Evolutionary conservation across 2,329 filamentous ascomycete genomes (phyloP).

Genomic region (Cercospora sp.): DNA sequence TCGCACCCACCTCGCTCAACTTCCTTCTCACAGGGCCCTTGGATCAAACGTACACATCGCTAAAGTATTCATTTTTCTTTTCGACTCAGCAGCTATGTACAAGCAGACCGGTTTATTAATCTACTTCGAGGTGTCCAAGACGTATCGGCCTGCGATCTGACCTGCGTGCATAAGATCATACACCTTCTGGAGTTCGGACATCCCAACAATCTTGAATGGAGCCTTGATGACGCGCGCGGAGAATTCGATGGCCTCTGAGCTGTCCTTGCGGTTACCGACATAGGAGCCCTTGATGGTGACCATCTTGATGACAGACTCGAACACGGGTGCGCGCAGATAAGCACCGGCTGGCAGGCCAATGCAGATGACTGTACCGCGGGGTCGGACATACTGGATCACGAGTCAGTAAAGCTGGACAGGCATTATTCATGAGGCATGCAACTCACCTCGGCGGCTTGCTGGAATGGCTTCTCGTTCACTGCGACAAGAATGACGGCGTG

Average conservation of each 20-base stretch:
- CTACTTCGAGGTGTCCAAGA: slow-evolving; percentile 71
- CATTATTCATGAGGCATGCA: background rate
- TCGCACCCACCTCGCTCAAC: background rate
- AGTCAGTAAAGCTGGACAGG: slow-evolving; percentile 11
- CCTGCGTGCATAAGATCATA: slow-evolving; percentile 69
- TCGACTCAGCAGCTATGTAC: slow-evolving; percentile 18
- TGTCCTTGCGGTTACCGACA: slow-evolving; percentile 88
- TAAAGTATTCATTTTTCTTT: background rate
- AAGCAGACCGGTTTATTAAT: background rate
- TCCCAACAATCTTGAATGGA: slow-evolving; percentile 80
- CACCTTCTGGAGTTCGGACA: slow-evolving; percentile 77
- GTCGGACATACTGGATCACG: slow-evolving; percentile 70
- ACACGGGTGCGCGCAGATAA: slow-evolving; percentile 79
- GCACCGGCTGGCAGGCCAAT: slow-evolving; percentile 85
- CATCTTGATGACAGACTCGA: slow-evolving; percentile 71
- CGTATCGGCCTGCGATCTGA: slow-evolving; percentile 75
- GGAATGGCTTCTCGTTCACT: slow-evolving; percentile 88
- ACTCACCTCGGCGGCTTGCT: slow-evolving; percentile 72
- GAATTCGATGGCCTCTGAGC: slow-evolving; percentile 87
- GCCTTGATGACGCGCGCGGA: slow-evolving; percentile 87
- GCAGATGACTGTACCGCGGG: slow-evolving; percentile 79
- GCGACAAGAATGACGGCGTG: slow-evolving; percentile 86
- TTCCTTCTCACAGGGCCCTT: background rate
- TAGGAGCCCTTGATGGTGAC: slow-evolving; percentile 88
- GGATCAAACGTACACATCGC: background rate